Evolutionary conservation across 192 early-diverging fungal genomes (phyloP), one percentile per base, ranked within the genome.

Genomic region (Rhizoclosmatium sp.): DNA sequence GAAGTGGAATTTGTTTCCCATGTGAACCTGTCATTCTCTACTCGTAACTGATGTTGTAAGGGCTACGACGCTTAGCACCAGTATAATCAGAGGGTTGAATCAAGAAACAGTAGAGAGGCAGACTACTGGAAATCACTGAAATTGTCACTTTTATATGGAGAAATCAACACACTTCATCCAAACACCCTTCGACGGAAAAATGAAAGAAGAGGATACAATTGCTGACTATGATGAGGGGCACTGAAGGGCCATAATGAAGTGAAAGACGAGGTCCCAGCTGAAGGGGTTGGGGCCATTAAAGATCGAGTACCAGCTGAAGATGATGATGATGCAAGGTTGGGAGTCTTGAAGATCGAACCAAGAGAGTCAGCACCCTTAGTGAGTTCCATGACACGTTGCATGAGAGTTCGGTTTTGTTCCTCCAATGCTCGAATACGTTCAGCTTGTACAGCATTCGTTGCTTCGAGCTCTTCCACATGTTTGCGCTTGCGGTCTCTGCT

Each of bases 381-480:
- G 47, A 78, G 61, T 10, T 68, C 76, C 31, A 47, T 12, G 16
- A 78, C 61, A 4, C 76, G 61, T 14, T 14, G n/a, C 76, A 78
- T 64, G 2, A 78, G 47, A 16, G 49, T 58, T 21, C 40, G 16
- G 40, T 78, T 78, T 42, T 66, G 65, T 21, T 44, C 4, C 40
- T 78, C 76, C 23, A 78, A 48, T 21, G 39, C 12, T 7, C 47
- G 45, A 10, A 78, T 45, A 9, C 76, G 61, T 54, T 78, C 47
- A 4, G 49, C 16, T 47, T 69, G 48, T 12, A n/a, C 54, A 9
- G 64, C 5, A 58, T 78, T 78, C 12, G 45, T 69, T 41, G 45
- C 45, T 47, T 78, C 76, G 47, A 78, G 47, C 49, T 78, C 76
- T 59, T 78, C 76, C 9, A 78, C 54, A 56, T 78, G 65, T 62